Evolutionary conservation across 1,284 basidiomycete species (phyloP), one percentile per base, ranked within the genome.

Genomic region (Ganoderma meredithae): DNA sequence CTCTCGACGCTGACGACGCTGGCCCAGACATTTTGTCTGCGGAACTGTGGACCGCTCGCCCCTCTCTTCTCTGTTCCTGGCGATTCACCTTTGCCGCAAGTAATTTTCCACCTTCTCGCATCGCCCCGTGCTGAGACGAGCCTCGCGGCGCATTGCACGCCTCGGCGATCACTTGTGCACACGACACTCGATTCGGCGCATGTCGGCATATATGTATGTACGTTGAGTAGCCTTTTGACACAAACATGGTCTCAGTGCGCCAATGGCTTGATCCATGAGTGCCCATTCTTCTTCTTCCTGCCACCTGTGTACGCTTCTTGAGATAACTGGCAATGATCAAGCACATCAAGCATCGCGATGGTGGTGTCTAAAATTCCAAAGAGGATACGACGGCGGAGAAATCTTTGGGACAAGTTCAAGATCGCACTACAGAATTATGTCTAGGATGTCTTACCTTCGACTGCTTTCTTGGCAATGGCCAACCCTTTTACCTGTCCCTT

Each of bases 401-500:
- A 33, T 64, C 63, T 64, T 59, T 36, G 15, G 31, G 39, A 22
- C 12, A 33, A 40, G 12, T 40, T 60, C 39, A 60, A 25, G 10
- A 2, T 39, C 10, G 2, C 3, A 25, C 41, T 41, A 15, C 15
- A 40, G 10, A 17, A 41, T 17, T 3, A 12, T n/a, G 9, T 10
- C 39, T 25, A 13, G 39, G 19, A 19, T 9, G 22, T 60, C 73
- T 41, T n/a, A 76, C 77, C 77, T 72, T 74, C 74, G 3, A 77
- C 74, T 3, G 77, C 76, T 60, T 75, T 77, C 70, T 78, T 78
- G 1, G 76, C 69, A 3, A 74, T 72, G 3, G 76, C 76, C 76
- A 78, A 75, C 0, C 76, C 77, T 56, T 74, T 71, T 12, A 78
- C 73, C 53, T 77, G 76, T 0, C 74, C 76, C 41, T 71, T 71